phyloP scores from a whole-genome alignment of 768 basidiomycete genomes.

The Rhodotorula graminis region DNA sequence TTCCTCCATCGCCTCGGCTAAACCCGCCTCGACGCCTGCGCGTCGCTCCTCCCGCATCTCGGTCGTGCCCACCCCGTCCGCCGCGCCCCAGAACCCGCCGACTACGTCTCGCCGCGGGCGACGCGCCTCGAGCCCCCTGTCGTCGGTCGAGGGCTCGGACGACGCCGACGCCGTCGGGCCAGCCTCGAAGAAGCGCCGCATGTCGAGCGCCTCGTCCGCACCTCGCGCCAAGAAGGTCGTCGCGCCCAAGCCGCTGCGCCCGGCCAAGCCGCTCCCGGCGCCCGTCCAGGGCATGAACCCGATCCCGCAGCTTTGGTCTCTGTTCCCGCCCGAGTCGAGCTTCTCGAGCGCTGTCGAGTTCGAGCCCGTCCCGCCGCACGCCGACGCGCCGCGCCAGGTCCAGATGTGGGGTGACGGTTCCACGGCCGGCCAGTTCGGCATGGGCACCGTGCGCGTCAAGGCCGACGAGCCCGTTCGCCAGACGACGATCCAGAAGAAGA shows the following conservation, averaged over 20 bases:
- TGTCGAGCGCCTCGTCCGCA: neutral
- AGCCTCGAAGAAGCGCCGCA: conserved; percentile 14
- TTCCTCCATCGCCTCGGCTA: neutral
- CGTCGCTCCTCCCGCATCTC: conserved; percentile 30
- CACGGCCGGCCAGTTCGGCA: conserved; percentile 82
- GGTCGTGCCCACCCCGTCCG: conserved; percentile 5
- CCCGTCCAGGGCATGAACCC: conserved; percentile 27
- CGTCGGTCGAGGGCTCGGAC: conserved; percentile 2
- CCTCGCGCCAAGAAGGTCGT: neutral
- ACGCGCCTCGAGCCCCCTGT: conserved; percentile 5
- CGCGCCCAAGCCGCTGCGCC: neutral
- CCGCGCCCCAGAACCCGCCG: neutral
- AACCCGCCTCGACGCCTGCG: neutral
- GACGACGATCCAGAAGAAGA: conserved; percentile 68
- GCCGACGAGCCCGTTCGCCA: conserved; percentile 72
- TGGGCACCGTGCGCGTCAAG: conserved; percentile 58
- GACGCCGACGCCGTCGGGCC: neutral
- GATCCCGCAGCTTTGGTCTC: conserved; percentile 7
- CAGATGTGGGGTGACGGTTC: conserved; percentile 88
- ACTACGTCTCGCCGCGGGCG: neutral
- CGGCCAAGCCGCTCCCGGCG: conserved; percentile 2
- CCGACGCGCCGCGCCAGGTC: conserved; percentile 46
- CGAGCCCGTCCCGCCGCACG: neutral
- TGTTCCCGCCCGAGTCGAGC: conserved; percentile 1
- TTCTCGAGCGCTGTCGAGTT: neutral